Conservation (phyloP, 2,329 filamentous ascomycete genomes). For the Cyphellophora attinorum region DNA sequence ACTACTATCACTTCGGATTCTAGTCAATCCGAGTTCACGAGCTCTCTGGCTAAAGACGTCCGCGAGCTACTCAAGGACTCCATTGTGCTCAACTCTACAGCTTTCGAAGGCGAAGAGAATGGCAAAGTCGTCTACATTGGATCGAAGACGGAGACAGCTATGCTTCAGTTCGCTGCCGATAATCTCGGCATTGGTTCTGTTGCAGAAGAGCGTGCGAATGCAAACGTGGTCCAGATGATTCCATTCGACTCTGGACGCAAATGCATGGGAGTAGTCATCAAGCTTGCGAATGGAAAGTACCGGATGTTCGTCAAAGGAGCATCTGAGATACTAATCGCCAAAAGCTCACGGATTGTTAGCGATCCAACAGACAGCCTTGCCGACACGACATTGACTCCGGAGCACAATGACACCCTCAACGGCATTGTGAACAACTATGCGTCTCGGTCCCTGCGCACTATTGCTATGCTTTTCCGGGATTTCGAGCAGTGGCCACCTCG, state of each 20-base stretch:
- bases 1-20: slow-evolving; percentile 33
- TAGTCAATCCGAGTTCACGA: slow-evolving; percentile 44
- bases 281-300: slow-evolving; percentile 44
- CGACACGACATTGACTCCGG: slow-evolving; percentile 26
- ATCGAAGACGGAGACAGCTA: slow-evolving; percentile 68
- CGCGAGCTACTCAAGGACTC: slow-evolving; percentile 53
- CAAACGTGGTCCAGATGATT: slow-evolving; percentile 43
- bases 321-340: slow-evolving; percentile 39
- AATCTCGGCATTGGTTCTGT: slow-evolving; percentile 56
- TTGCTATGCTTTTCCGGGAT: slow-evolving; percentile 74
- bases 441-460: slow-evolving; percentile 69
- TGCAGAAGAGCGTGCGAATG: slow-evolving; percentile 52
- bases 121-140: slow-evolving; percentile 56
- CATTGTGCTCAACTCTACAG: slow-evolving; percentile 59
- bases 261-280: slow-evolving; percentile 59
- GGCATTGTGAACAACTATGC: slow-evolving; percentile 69
- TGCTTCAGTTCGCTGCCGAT: slow-evolving; percentile 60
- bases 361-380: slow-evolving; percentile 51
- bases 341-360: slow-evolving; percentile 43
- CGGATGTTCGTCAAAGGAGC: slow-evolving; percentile 48
- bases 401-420: slow-evolving; percentile 51
- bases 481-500: slow-evolving; percentile 77
- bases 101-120: slow-evolving; percentile 56
- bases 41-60: slow-evolving; percentile 40
- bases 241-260: slow-evolving; percentile 58